Base-by-base conservation (phyloP, 352 stramenopile species). In the Pythium aphanidermatum region DNA sequence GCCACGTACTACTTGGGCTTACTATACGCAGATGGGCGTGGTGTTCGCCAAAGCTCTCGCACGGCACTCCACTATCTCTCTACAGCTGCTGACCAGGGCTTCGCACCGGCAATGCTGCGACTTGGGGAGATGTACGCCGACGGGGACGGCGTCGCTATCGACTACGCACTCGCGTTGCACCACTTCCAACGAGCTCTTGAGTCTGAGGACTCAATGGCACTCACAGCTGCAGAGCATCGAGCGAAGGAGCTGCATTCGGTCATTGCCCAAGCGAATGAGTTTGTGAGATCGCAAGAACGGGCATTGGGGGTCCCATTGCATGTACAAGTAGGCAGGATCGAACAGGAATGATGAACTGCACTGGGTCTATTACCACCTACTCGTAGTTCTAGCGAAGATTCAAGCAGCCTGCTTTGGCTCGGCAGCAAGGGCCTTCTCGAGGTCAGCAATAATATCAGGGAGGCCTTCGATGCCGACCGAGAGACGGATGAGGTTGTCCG, bases 381-480 rank as follows among this genome's bases (percentile, higher is more conserved):
- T 27, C 37, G 3, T 23, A 26, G 14, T 29, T 29, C 42, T 46
- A 19, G 1, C 27, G 26, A 2, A 32, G 13, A 40, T 23, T 16
- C 27, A 63, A 11, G 40, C 45, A 13, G 19, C 7, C 5, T 55
- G 23, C 58, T 70, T 68, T 29, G 68, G 64, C 44, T 82, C 80
- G 12, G 72, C 75, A 46, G 45, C 73, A 11, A 95, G 70, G 5
- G 84, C 82, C 33, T 76, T 70, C 46, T 94, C 79, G n/a, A 96
- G 65, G 57, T 95, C 84, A 4, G 68, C 78, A 17, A 94, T 90
- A 60, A 97, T 89, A 68, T 97, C 92, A 6, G 91, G 81, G 16
- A 95, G 70, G 20, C 92, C 80, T 51, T 98, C 92, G 40, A 98
- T 95, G 29, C 92, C 90, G 28, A 96, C 86, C 2, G 88, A 97